Evolutionary conservation across 441 rosid genomes (phyloP).

Genomic region (Bocquillonia castaneifolia): DNA sequence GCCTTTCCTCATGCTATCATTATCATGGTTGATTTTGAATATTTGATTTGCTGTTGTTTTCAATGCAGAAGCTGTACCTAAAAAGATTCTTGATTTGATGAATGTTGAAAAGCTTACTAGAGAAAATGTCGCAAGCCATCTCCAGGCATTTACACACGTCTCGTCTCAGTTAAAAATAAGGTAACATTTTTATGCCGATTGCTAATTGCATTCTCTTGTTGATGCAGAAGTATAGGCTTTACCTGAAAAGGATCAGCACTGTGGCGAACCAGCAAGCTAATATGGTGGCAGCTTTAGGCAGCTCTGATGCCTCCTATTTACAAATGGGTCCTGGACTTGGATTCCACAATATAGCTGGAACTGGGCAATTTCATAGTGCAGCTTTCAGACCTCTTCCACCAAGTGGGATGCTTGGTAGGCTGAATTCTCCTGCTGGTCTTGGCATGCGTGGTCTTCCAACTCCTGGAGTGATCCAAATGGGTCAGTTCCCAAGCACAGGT

Average conservation of each 20-base stretch:
- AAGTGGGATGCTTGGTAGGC: constrained; percentile 55
- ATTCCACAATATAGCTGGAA: constrained; percentile 42
- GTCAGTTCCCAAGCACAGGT: constrained; percentile 31
- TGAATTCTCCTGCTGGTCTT: constrained; percentile 55
- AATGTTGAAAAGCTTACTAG: constrained; percentile 84
- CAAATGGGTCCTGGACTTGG: constrained; percentile 54
- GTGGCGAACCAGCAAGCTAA: constrained; percentile 70
- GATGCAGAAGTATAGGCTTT: constrained; percentile 76
- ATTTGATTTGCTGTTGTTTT: constrained; percentile 6
- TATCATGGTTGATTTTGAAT: not conserved
- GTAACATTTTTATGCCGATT: constrained; percentile 10
- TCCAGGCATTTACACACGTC: constrained; percentile 49
- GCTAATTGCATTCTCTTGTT: constrained; percentile 25
- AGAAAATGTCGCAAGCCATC: constrained; percentile 98
- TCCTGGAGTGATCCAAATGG: constrained; percentile 42
- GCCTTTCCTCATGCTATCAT: not conserved
- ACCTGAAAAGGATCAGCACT: constrained; percentile 67
- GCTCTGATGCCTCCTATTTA: constrained; percentile 56
- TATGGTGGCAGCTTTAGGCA: constrained; percentile 50
- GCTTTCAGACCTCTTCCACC: constrained; percentile 50
- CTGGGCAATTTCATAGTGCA: constrained; percentile 44
- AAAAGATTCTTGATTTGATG: constrained; percentile 92
- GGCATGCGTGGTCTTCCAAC: constrained; percentile 62
- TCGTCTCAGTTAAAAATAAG: constrained; percentile 6
- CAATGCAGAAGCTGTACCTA: constrained; percentile 88